Conservation (phyloP, 2,329 filamentous ascomycete species). For the Hirsutella minnesotensis region DNA sequence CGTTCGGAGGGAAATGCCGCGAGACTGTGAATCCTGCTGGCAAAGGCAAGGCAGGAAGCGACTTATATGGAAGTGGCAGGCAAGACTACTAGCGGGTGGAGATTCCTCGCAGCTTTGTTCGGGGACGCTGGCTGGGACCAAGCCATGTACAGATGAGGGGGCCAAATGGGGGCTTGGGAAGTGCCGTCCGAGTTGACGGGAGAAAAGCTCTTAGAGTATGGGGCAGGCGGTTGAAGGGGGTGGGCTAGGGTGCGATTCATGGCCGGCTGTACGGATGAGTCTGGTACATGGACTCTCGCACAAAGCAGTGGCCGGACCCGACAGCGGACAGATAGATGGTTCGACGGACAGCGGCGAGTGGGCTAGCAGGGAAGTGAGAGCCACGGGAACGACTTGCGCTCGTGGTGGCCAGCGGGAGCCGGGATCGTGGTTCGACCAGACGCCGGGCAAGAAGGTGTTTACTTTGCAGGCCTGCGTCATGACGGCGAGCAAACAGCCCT, state of each 20-base stretch:
- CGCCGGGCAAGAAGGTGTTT: not conserved
- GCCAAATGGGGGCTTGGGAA: constrained; percentile 4
- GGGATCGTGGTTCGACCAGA: not conserved
- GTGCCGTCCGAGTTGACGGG: constrained; percentile 5
- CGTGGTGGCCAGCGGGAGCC: not conserved
- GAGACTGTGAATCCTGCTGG: not conserved
- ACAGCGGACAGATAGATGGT: not conserved
- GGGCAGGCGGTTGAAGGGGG: constrained; percentile 1
- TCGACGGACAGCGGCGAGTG: not conserved
- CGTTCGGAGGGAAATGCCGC: not conserved
- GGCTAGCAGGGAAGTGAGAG: constrained; percentile 2
- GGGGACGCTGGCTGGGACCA: constrained; percentile 4
- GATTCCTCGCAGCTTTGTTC: constrained; percentile 2
- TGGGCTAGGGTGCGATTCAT: not conserved
- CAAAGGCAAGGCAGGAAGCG: not conserved
- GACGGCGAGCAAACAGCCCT: not conserved
- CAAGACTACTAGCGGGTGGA: constrained; percentile 3
- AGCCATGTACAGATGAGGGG: constrained; percentile 1
- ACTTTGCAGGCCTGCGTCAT: not conserved
- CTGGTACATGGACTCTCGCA: not conserved
- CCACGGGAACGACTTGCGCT: constrained; percentile 1
- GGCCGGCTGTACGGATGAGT: constrained; percentile 2
- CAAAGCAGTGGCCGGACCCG: constrained; percentile 1
- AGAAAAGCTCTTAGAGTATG: constrained; percentile 4
- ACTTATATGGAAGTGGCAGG: constrained; percentile 3